phyloP scores from a whole-genome alignment of 2,329 filamentous ascomycete genomes.

The Cadophora sp. region DNA sequence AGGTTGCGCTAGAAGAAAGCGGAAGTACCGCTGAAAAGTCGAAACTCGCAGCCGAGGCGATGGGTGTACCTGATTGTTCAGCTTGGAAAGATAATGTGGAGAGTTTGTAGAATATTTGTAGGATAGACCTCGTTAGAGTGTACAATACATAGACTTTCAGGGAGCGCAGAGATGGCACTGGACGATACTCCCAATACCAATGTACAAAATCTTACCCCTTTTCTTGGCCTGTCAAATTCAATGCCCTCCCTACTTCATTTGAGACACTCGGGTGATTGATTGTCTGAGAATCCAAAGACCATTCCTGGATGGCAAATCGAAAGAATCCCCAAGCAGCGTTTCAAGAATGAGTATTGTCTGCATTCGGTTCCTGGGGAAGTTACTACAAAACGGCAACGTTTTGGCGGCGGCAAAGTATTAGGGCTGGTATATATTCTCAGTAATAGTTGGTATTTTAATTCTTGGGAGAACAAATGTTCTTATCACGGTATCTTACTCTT shows the following conservation, averaged over 20 bases:
- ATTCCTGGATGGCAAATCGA: too few relatives aligned
- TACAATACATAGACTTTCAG: conserved; percentile 1
- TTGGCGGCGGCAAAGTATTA: too few relatives aligned
- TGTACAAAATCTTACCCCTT: not conserved
- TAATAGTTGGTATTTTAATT: too few relatives aligned
- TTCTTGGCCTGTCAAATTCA: not conserved
- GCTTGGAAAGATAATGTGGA: conserved; percentile 23
- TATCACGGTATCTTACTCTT: too few relatives aligned
- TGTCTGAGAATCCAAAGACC: too few relatives aligned
- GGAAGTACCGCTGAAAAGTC: conserved; percentile 20
- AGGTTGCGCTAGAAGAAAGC: conserved; percentile 10
- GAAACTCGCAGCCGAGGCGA: conserved; percentile 28
- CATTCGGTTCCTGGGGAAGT: too few relatives aligned
- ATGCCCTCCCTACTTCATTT: not conserved
- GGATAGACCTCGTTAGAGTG: not conserved
- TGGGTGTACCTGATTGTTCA: conserved; percentile 39
- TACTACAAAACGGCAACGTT: too few relatives aligned
- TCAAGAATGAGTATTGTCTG: too few relatives aligned
- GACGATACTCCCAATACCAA: not conserved
- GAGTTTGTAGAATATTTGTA: conserved; percentile 22
- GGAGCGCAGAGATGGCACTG: not conserved
- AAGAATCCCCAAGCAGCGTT: too few relatives aligned
- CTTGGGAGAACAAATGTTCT: too few relatives aligned
- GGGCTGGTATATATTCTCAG: too few relatives aligned
- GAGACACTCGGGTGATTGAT: too few relatives aligned